These are phyloP conservation scores for Purshia tridentata DNA, from an alignment of 306 rosid species.

Conservation along the genomic window DNA sequence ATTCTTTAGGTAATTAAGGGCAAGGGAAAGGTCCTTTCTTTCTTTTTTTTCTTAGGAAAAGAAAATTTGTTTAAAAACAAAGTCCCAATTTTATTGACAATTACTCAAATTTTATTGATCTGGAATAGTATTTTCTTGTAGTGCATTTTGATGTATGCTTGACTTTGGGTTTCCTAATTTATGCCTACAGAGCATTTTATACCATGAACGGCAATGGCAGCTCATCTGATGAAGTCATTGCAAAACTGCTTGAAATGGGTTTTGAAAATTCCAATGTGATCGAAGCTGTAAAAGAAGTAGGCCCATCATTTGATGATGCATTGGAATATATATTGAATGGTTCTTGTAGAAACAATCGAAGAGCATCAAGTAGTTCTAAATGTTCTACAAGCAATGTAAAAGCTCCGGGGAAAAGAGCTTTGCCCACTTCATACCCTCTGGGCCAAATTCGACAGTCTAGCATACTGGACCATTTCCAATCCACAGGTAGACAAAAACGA, in stretches of 20 bases:
- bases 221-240: slow-evolving; percentile 43
- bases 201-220: slow-evolving; percentile 37
- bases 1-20: neutral
- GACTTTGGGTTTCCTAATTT: neutral
- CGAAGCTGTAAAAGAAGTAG: slow-evolving; percentile 51
- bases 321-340: slow-evolving; percentile 50
- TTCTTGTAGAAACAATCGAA: slow-evolving; percentile 15
- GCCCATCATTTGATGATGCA: slow-evolving; percentile 46
- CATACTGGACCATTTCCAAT: slow-evolving; percentile 59
- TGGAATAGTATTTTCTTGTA: neutral
- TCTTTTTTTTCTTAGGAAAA: neutral
- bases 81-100: neutral
- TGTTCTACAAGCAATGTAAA: slow-evolving; percentile 11
- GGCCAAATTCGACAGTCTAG: slow-evolving; percentile 58
- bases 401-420: slow-evolving; percentile 32
- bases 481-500: slow-evolving; percentile 28
- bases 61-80: neutral
- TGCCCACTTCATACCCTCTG: slow-evolving; percentile 21
- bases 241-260: slow-evolving; percentile 68
- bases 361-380: slow-evolving; percentile 34
- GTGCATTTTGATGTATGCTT: slow-evolving; percentile 8
- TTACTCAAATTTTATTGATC: neutral
- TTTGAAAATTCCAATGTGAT: slow-evolving; percentile 38
- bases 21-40: neutral
- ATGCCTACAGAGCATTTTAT: slow-evolving; percentile 8